Evolutionary conservation across 139 green algal genomes (phyloP).

Genomic region (Chlamydomonas sphaeroides): DNA sequence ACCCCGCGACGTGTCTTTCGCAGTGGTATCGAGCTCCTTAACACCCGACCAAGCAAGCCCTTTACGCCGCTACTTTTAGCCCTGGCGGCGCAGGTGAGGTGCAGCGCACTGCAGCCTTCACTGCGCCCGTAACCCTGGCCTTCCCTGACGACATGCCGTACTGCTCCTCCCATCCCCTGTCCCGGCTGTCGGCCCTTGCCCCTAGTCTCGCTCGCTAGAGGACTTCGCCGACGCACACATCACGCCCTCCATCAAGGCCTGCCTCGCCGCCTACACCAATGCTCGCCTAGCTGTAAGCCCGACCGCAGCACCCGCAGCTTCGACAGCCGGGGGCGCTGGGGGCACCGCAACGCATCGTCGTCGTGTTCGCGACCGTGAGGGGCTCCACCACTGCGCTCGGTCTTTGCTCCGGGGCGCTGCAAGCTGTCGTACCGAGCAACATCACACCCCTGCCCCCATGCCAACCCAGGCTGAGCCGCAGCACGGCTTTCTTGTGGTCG

Average conservation of each 20-base stretch:
- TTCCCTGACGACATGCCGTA: not conserved
- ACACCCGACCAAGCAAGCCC: not conserved
- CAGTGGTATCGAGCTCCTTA: conserved; percentile 1
- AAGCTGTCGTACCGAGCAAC: not conserved
- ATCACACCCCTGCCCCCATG: not conserved
- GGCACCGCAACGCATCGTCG: not conserved
- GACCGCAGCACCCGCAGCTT: not conserved
- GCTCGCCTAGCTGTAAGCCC: too few species aligned
- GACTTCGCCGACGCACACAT: not conserved
- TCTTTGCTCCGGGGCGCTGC: too few species aligned
- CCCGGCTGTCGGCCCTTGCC: too few species aligned
- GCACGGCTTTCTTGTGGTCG: conserved; percentile 3
- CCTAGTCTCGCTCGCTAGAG: not conserved
- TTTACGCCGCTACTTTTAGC: not conserved
- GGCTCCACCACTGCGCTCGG: too few species aligned
- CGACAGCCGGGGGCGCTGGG: not conserved
- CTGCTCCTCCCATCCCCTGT: too few species aligned
- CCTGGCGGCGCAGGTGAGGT: not conserved
- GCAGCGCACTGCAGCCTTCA: not conserved
- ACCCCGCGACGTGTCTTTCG: too few species aligned
- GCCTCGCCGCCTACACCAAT: not conserved
- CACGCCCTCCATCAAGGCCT: not conserved
- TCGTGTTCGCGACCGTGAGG: too few species aligned
- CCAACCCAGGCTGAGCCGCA: not conserved
- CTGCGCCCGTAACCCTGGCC: not conserved